A percentile compares a stretch with the other conserved stretches of the same genome.
These are phyloP conservation scores for Diutina ranongensis DNA, from an alignment of 1,139 yeast species.

Conservation along the genomic window DNA sequence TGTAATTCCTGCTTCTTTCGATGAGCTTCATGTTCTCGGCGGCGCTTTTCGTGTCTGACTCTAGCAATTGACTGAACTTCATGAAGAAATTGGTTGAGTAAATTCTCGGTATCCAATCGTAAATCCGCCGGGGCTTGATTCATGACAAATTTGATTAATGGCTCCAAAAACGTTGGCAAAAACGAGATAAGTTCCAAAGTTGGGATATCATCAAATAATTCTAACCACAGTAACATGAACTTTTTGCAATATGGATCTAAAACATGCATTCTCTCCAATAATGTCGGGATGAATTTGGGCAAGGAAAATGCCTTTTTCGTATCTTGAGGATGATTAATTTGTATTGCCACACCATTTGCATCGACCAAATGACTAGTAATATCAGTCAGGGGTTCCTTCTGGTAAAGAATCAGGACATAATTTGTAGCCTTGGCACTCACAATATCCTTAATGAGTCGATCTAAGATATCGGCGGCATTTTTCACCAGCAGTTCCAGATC, in stretches of 20 bases:
- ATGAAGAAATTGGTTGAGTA: conserved; percentile 62
- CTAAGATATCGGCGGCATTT: conserved; percentile 91
- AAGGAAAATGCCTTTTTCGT: conserved; percentile 71
- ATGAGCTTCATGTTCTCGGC: conserved; percentile 6
- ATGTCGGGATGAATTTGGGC: conserved; percentile 78
- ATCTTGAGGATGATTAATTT: conserved; percentile 51
- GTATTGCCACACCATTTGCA: conserved; percentile 42
- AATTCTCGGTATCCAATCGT: conserved; percentile 70
- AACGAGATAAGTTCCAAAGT: conserved; percentile 80
- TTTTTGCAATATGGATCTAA: conserved; percentile 88
- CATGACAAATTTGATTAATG: conserved; percentile 60
- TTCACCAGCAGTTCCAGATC: conserved; percentile 89
- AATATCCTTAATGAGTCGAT: conserved; percentile 83
- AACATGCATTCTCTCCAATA: conserved; percentile 84
- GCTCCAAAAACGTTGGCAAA: conserved; percentile 82
- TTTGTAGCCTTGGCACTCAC: conserved; percentile 92
- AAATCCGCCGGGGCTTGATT: conserved; percentile 85
- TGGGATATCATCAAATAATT: conserved; percentile 83
- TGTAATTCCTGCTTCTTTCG: conserved; percentile 7
- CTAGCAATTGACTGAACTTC: conserved; percentile 71
- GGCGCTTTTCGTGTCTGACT: conserved; percentile 35
- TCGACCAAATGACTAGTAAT: conserved; percentile 7
- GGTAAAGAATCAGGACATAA: conserved; percentile 71
- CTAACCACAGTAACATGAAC: conserved; percentile 88
- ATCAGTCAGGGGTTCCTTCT: conserved; percentile 9